phyloP scores from a whole-genome alignment of 306 rosid species.

The Astragalus membranaceus region DNA sequence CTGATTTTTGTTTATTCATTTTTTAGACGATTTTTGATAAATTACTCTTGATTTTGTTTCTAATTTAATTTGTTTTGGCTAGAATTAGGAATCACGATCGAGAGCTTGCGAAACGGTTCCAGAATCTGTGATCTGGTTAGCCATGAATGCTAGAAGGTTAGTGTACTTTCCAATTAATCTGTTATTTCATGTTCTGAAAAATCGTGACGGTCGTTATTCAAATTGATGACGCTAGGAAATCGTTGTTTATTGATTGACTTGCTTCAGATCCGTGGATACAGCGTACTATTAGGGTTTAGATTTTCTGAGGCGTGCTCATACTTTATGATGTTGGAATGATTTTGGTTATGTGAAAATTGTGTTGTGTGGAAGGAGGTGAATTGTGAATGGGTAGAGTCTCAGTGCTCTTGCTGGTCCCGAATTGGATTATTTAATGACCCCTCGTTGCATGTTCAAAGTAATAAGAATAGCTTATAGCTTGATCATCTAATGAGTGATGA shows the following conservation, averaged over 20 bases:
- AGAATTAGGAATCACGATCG: neutral
- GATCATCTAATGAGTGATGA: neutral
- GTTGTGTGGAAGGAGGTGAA: neutral
- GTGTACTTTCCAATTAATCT: neutral
- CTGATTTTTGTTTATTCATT: neutral
- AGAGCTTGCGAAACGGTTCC: neutral
- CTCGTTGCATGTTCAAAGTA: neutral
- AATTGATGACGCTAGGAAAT: neutral
- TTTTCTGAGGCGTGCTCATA: neutral
- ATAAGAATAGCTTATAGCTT: neutral
- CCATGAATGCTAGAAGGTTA: constrained; percentile 36
- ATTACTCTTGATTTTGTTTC: neutral
- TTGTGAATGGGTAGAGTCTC: neutral
- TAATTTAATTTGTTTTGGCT: neutral
- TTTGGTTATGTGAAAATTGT: neutral
- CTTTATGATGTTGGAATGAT: neutral
- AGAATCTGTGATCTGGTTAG: constrained; percentile 14
- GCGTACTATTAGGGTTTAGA: neutral
- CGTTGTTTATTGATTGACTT: neutral
- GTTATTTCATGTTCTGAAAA: neutral
- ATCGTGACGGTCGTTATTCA: neutral
- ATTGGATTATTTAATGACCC: neutral
- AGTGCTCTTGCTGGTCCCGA: neutral
- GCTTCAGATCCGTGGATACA: constrained; percentile 12
- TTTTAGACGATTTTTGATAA: neutral